Conservation (phyloP, 768 basidiomycete genomes). For the Hericium coralloides region DNA sequence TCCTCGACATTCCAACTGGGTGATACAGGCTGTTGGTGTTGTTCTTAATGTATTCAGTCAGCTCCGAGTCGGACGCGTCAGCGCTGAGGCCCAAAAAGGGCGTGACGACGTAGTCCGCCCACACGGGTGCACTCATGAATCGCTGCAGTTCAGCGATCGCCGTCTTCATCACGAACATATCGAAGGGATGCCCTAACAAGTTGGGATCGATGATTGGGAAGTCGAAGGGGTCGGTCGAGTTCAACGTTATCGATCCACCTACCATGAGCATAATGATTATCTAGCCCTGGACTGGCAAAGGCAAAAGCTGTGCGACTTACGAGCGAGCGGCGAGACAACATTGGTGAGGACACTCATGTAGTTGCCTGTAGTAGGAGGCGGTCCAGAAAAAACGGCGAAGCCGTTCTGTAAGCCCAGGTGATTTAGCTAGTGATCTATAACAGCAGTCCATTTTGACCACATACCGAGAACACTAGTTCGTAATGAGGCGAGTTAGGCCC, state of each 20-base stretch:
- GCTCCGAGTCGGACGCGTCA: too few relatives aligned
- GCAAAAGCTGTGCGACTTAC: conserved; percentile 10
- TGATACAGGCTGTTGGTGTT: too few relatives aligned
- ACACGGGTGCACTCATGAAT: not conserved
- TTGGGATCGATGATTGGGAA: conserved; percentile 19
- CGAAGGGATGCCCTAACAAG: conserved; percentile 1
- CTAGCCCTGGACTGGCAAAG: not conserved
- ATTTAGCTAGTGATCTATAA: not conserved
- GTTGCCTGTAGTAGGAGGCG: conserved; percentile 12
- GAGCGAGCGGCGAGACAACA: conserved; percentile 16
- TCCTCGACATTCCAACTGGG: too few relatives aligned
- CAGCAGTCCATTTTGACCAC: not conserved
- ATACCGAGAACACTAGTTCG: conserved; percentile 9
- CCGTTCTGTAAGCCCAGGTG: too few relatives aligned
- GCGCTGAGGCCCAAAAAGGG: too few relatives aligned
- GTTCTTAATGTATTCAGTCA: too few relatives aligned
- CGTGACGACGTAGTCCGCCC: conserved; percentile 1
- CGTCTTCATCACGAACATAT: conserved; percentile 1
- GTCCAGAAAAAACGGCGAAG: not conserved
- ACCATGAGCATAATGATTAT: too few relatives aligned
- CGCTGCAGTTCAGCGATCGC: not conserved
- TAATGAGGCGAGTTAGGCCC: conserved; percentile 11
- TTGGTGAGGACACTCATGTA: conserved; percentile 11
- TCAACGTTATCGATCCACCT: conserved; percentile 20
- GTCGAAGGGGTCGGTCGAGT: conserved; percentile 17